Evolutionary conservation across 2,329 filamentous ascomycete species (phyloP).

Genomic region (Pseudogymnoascus sp.): DNA sequence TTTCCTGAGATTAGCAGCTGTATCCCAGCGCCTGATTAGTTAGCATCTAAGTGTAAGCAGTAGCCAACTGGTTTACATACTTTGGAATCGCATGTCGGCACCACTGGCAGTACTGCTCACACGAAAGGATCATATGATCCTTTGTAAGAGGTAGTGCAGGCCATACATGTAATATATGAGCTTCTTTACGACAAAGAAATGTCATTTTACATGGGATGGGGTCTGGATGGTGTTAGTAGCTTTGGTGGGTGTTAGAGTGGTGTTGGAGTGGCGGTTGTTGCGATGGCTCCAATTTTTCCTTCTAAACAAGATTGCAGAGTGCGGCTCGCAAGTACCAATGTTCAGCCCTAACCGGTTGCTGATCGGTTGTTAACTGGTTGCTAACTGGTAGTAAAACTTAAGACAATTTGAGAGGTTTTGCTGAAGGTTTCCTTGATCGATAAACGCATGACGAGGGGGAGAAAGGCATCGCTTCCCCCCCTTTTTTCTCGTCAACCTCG

Average conservation of each 20-base stretch:
- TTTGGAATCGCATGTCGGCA: neutral
- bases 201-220: neutral
- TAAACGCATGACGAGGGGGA: neutral
- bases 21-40: neutral
- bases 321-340: neutral
- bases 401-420: no score
- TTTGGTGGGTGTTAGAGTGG: neutral
- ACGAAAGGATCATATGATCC: neutral
- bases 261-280: neutral
- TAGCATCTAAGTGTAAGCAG: neutral
- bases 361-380: neutral
- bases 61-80: neutral
- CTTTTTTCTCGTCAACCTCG: neutral
- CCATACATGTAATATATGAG: neutral
- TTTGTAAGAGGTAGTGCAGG: neutral
- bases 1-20: neutral
- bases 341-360: neutral
- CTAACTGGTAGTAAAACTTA: no score
- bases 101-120: conserved; percentile 2
- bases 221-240: neutral
- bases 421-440: neutral
- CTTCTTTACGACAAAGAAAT: neutral
- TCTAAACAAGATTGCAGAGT: neutral
- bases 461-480: neutral
- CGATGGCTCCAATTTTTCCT: neutral